Percentiles rank a stretch among this genome's conserved stretches.
These are phyloP conservation scores for Aquilaria sinensis DNA, from an alignment of 345 rosid genomes.

Conservation along the genomic window DNA sequence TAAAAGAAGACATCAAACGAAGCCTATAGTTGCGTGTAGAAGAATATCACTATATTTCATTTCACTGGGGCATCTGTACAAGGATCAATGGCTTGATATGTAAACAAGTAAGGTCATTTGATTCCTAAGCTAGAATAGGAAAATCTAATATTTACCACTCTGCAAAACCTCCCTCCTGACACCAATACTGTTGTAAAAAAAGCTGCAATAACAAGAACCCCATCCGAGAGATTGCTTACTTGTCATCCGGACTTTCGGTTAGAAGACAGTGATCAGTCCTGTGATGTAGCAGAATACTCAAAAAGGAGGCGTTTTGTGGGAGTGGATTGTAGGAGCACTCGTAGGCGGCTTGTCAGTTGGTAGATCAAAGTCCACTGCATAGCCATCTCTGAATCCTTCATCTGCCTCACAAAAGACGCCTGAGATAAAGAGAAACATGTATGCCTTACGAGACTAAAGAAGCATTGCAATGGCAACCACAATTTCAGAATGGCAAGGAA, in stretches of 20 bases:
- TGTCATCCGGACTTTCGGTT: neutral
- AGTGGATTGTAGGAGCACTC: constrained; percentile 84
- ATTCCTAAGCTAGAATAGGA: constrained; percentile 33
- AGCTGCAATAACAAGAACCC: neutral
- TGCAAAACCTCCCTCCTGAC: neutral
- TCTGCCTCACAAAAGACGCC: constrained; percentile 93
- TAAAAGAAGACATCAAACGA: too few relatives aligned
- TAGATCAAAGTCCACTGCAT: constrained; percentile 94
- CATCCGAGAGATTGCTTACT: neutral
- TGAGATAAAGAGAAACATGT: constrained; percentile 17
- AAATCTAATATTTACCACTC: neutral
- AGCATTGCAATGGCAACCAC: neutral
- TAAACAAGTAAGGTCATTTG: constrained; percentile 23
- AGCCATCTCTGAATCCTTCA: constrained; percentile 98
- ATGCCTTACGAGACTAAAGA: neutral
- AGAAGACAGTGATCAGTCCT: constrained; percentile 38
- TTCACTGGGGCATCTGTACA: constrained; percentile 14
- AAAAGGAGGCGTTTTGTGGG: constrained; percentile 91
- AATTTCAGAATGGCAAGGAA: neutral
- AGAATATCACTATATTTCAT: neutral
- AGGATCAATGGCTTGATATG: neutral
- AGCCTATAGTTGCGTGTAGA: too few relatives aligned
- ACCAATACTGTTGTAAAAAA: neutral
- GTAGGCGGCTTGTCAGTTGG: constrained; percentile 84
- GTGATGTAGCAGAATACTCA: constrained; percentile 89